Percentiles rank a stretch among this genome's conserved stretches.
phyloP scores from a whole-genome alignment of 257 asterid genomes.

The Penstemon eatonii region DNA sequence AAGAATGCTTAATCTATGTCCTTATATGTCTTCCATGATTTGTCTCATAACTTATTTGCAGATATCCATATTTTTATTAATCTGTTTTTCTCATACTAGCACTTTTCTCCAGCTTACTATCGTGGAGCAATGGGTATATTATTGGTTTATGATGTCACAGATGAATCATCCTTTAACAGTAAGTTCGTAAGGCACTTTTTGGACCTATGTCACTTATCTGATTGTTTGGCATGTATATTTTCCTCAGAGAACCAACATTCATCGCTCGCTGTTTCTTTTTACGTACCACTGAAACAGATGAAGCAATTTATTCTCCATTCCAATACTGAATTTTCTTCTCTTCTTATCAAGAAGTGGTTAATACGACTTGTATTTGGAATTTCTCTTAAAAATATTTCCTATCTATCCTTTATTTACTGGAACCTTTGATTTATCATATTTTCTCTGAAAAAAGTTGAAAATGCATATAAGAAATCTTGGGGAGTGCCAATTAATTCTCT shows the following conservation, averaged over 20 bases:
- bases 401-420: not conserved
- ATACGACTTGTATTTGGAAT: not conserved
- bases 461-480: not conserved
- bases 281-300: not conserved
- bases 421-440: not conserved
- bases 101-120: slow-evolving; percentile 40
- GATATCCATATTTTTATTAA: not conserved
- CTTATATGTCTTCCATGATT: not conserved
- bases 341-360: not conserved
- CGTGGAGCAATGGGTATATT: slow-evolving; percentile 60
- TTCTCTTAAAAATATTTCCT: not conserved
- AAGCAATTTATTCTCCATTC: not conserved
- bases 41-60: no score
- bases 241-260: not conserved
- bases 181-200: slow-evolving; percentile 40
- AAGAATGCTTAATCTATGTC: not conserved
- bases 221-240: not conserved
- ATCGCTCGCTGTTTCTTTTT: not conserved
- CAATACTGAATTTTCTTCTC: not conserved
- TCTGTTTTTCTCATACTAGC: not conserved
- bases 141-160: slow-evolving; percentile 54
- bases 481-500: not conserved
- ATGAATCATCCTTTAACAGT: slow-evolving; percentile 18
- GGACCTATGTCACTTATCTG: not conserved
- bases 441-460: slow-evolving; percentile 4